Evolutionary conservation across 2,329 filamentous ascomycete species (phyloP), one percentile per base, ranked within the genome.

Genomic region (Neoascochyta sp.): DNA sequence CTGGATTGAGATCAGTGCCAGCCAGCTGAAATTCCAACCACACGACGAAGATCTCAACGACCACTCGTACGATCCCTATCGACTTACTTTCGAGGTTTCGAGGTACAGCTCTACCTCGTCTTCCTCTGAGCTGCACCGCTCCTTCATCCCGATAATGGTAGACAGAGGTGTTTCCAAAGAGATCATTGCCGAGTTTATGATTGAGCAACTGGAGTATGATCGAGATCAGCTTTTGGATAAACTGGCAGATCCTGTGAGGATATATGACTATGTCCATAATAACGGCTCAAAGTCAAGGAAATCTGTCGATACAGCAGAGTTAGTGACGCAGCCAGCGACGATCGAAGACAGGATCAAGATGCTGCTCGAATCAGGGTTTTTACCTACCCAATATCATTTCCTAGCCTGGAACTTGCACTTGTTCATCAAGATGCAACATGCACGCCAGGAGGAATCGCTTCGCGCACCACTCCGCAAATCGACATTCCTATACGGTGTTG

Each of bases 101-200:
- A 68, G 65, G 4, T 60, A 62, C 6, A 73, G 74, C 0, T 58
- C 61, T 0, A 60, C 67, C 3, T 64, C 75, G 3, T 68, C 55
- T 9, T 60, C 75, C 0, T 76, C 80, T 0, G 64, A 68, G 0
- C 62, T 89, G 0, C 85, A 88, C 46, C 62, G 74, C 1, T 81
- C 85, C 16, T 78, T 87, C 27, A 70, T 90, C 2, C 76, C 80
- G 0, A 76, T 90, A 0, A 61, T 90, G 0, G 66, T 78, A 11
- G 75, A 82, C 18, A 69, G 78, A 16, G 75, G 81, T 0, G 65
- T 68, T 0, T 47, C 75, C 7, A 52, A 52, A 5, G 25, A 62
- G 0, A 55, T 60, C 0, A 65, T 89, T 0, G 65, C 66, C 0
- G 36, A 63, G 0, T 61, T 80, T 5, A 64, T 85, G 4, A 53